These are phyloP conservation scores for Sporisorium iseilematis-ciliati DNA, from an alignment of 1,284 basidiomycete species.

Conservation along the genomic window DNA sequence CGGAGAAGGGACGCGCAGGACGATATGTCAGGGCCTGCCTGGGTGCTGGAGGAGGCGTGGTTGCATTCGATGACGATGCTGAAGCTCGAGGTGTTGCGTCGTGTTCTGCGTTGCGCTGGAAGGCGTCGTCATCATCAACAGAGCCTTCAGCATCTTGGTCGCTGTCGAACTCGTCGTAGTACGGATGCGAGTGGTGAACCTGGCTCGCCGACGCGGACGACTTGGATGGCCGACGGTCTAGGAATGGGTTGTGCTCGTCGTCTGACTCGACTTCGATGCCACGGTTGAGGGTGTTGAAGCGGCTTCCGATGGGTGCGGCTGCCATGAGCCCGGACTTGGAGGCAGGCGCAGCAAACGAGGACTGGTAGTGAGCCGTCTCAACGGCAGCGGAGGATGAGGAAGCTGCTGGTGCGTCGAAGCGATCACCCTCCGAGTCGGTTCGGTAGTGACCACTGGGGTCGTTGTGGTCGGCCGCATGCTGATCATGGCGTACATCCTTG, in stretches of 20 bases:
- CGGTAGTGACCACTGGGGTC: conserved; percentile 18
- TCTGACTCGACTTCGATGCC: conserved; percentile 32
- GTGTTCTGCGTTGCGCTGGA: neutral
- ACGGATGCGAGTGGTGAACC: conserved; percentile 11
- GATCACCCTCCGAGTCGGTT: conserved; percentile 31
- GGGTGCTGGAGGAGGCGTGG: conserved; percentile 14
- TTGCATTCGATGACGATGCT: conserved; percentile 16
- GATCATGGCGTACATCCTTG: conserved; percentile 44
- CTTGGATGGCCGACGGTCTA: conserved; percentile 14
- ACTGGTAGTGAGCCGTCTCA: neutral
- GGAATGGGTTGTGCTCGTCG: conserved; percentile 44
- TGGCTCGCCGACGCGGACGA: conserved; percentile 11
- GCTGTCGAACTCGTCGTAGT: conserved; percentile 42
- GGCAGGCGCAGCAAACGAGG: neutral
- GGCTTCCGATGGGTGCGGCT: conserved; percentile 6
- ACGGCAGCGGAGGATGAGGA: conserved; percentile 5
- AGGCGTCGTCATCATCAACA: conserved; percentile 13
- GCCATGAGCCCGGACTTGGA: conserved; percentile 2
- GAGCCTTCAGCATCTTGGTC: conserved; percentile 42
- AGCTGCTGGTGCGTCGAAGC: neutral
- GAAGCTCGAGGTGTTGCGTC: conserved; percentile 23
- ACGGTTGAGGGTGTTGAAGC: conserved; percentile 26
- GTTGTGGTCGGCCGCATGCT: conserved; percentile 5
- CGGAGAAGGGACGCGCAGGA: conserved; percentile 30
- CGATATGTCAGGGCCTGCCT: conserved; percentile 9